Evolutionary conservation across 768 basidiomycete species (phyloP), one percentile per base, ranked within the genome.

Genomic region (Boletus reticuloceps): DNA sequence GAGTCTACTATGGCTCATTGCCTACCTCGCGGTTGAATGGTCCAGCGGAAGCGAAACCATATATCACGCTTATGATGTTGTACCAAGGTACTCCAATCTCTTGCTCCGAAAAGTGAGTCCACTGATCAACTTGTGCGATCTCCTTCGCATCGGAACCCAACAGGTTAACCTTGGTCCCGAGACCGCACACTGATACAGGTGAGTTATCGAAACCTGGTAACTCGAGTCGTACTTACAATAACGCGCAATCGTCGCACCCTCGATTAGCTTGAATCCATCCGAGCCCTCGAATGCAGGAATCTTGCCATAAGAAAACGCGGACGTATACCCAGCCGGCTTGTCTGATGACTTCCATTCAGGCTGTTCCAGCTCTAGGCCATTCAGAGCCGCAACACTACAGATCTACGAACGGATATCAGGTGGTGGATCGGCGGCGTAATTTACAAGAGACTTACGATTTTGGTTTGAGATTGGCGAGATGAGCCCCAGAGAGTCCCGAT

Each of bases 71-170:
- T 13, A 39, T 27, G 40, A 38, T 11, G n/a, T 0, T 10, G 9
- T 40, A 14, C 0, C 4, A 1, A 7, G 55, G 47, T 0, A 1
- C 6, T 4, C 54, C 32, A 22, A 67, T 50, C 17, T 66, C 65
- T 1, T 49, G 47, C 22, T 67, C 64, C 8, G 47, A 53, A 43
- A 58, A 67, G 37, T 62, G 65, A 8, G 45, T 17, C 62, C 64
- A 67, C 13, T 66, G 65, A 50, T 67, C 62, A 7, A 66, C 32
- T 1, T 58, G 40, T 1, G 54, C 45, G 2, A 22, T 17, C 32
- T 63, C 59, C 22, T 64, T 52, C 14, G 31, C 20, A 34, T 47
- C 29, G 6, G 50, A 46, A 19, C 64, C 64, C 40, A 63, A 43
- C 36, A 66, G 40, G 6, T 58, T 50, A 0, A 55, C 27, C 19